Evolutionary conservation across 106 monocot species (phyloP), one percentile per base, ranked within the genome.

Genomic region (Alisma plantagoaquatica): DNA sequence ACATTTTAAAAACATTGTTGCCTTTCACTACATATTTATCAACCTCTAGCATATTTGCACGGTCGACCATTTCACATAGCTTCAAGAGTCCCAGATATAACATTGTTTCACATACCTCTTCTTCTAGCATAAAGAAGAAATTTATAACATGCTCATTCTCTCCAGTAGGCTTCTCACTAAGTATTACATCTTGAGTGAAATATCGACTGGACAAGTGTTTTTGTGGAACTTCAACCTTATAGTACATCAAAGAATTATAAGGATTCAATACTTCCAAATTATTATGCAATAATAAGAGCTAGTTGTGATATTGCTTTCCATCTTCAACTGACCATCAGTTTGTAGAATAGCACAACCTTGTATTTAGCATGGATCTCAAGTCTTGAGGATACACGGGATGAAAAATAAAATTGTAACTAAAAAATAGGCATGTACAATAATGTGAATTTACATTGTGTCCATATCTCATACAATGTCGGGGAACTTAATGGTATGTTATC

Each of bases 191-290:
- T 53, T 91, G 91, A 62, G 91, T 91, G 28, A 84, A 59, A 91
- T 91, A 33, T 84, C 91, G 29, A 91, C 91, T 2, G 91, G 91
- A 23, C 91, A 91, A 30, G 84, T 80, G 61, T 91, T 91, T 31
- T 75, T 77, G 59, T 91, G 91, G 29, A 84, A 91, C 46, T 91
- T 91, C 31, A 84, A 68, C 91, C 84, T 91, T 84, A 91, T 91
- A 55, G 84, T 81, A 58, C 91, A 91, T 28, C 91, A 84, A 33
- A 91, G 84, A 49, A 84, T 84, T 46, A 91, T 91, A 31, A 91
- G 70, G 91, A 84, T 9, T 84, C 91, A 49, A 84, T 91, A 46
- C 84, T 84, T 62, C 91, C 91, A 54, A 91, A 91, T 53, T 91
- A 84, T 62, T 91, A 84, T n/a, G 91, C 91, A 41, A 84, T 84